Percentiles rank a stretch among this genome's conserved stretches.
These are phyloP conservation scores for Debaryomyces udenii DNA, from an alignment of 1,139 yeast genomes.

Conservation along the genomic window DNA sequence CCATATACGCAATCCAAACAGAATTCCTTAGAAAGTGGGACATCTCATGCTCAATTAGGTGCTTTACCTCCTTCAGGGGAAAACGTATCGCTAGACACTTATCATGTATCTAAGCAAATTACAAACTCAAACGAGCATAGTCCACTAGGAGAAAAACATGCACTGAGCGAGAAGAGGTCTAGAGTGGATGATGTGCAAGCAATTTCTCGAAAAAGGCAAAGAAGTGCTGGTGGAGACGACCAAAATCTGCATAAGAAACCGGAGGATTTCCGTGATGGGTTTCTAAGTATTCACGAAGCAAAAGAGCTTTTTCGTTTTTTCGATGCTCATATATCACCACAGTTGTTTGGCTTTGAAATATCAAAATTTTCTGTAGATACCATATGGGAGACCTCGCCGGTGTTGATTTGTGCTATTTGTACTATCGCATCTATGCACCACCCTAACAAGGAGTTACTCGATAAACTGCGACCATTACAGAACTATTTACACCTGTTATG, in stretches of 20 bases:
- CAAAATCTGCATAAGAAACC: slow-evolving; percentile 15
- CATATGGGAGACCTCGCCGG: slow-evolving; percentile 61
- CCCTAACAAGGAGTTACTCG: slow-evolving; percentile 36
- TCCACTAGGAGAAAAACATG: not conserved
- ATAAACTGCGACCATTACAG: slow-evolving; percentile 42
- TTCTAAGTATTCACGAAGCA: slow-evolving; percentile 48
- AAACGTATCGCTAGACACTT: too few species aligned
- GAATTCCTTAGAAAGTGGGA: slow-evolving; percentile 1
- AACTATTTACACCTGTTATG: slow-evolving; percentile 49
- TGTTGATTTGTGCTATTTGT: slow-evolving; percentile 62
- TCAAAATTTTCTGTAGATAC: slow-evolving; percentile 51
- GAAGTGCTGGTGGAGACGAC: not conserved
- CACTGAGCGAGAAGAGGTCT: not conserved
- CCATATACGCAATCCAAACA: not conserved
- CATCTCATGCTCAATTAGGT: too few species aligned
- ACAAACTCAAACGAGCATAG: not conserved
- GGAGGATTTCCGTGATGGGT: slow-evolving; percentile 41
- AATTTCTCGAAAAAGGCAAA: slow-evolving; percentile 5
- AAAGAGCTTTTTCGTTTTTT: slow-evolving; percentile 53
- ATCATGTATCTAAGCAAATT: not conserved
- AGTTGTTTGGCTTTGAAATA: slow-evolving; percentile 66
- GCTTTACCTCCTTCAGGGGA: too few species aligned
- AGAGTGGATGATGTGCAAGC: slow-evolving; percentile 6
- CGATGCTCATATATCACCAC: slow-evolving; percentile 60
- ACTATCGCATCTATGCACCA: slow-evolving; percentile 68